Percentiles rank a stretch among this genome's conserved stretches.
phyloP scores from a whole-genome alignment of 129 eudicot genomes.

The Silybum marianum region DNA sequence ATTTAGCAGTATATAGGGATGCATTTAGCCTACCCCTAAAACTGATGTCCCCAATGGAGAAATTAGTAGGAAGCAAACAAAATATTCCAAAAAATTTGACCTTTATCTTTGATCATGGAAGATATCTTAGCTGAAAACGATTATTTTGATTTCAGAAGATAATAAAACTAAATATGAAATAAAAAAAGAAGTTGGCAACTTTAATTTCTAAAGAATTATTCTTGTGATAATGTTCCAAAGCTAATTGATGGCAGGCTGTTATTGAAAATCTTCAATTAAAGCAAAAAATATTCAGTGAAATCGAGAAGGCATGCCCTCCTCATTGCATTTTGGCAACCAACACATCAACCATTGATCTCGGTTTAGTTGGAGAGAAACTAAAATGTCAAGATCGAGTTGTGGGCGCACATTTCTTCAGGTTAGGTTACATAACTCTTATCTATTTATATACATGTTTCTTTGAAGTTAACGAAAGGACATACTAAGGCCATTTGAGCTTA shows the following conservation, averaged over 20 bases:
- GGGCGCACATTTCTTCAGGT: conserved; percentile 99
- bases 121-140: background rate
- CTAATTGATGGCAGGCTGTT: conserved; percentile 64
- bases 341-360: conserved; percentile 89
- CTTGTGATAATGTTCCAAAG: background rate
- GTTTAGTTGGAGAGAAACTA: conserved; percentile 66
- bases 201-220: background rate
- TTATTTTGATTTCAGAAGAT: background rate
- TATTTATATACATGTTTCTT: background rate
- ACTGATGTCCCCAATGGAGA: background rate
- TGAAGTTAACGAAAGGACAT: background rate
- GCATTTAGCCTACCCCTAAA: background rate
- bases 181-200: background rate
- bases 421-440: conserved; percentile 3
- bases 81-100: background rate
- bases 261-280: conserved; percentile 76
- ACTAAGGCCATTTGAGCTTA: too few relatives aligned
- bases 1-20: background rate
- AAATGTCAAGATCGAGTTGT: conserved; percentile 71
- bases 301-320: conserved; percentile 81
- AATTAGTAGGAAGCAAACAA: background rate
- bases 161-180: background rate
- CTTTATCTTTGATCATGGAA: background rate
- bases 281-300: conserved; percentile 73
- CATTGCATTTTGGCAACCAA: conserved; percentile 96